Percentiles rank a stretch among this genome's conserved stretches.
Conservation (phyloP, 116 monocot genomes). For the Phalaenopsis hybrid region DNA sequence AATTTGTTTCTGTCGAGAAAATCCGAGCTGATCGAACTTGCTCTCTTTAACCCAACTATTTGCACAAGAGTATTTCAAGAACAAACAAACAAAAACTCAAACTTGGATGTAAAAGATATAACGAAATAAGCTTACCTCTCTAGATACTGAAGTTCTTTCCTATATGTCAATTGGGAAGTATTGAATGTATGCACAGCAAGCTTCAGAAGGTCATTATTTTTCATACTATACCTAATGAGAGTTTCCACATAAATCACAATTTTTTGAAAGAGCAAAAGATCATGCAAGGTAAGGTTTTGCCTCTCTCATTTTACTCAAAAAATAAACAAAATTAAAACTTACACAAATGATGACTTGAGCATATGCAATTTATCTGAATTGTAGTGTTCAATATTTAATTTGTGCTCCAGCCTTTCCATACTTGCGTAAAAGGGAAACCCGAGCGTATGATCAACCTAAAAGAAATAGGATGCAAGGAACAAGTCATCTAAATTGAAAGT, state of each 20-base stretch:
- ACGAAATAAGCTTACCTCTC: conserved; percentile 36
- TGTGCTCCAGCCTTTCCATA: conserved; percentile 75
- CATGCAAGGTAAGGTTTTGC: background rate
- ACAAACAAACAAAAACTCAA: background rate
- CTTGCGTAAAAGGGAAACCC: conserved; percentile 51
- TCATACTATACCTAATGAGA: conserved; percentile 21
- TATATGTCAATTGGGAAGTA: conserved; percentile 37
- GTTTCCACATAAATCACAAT: background rate
- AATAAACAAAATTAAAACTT: conserved; percentile 15
- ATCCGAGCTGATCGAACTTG: conserved; percentile 61
- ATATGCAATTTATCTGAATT: conserved; percentile 16
- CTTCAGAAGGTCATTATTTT: conserved; percentile 31
- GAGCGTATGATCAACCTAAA: conserved; percentile 63
- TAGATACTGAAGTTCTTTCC: conserved; percentile 49
- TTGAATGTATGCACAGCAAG: conserved; percentile 58
- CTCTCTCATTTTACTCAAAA: background rate
- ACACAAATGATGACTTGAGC: conserved; percentile 49
- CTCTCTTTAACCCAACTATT: conserved; percentile 71
- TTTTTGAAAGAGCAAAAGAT: background rate
- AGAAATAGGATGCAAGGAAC: background rate
- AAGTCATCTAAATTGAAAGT: background rate
- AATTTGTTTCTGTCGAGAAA: conserved; percentile 63
- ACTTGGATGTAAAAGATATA: background rate
- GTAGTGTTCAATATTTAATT: conserved; percentile 57
- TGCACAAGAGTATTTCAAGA: conserved; percentile 1